These are phyloP conservation scores for Monilinia vaccinii-corymbosi DNA, from an alignment of 2,329 filamentous ascomycete species.

Conservation along the genomic window DNA sequence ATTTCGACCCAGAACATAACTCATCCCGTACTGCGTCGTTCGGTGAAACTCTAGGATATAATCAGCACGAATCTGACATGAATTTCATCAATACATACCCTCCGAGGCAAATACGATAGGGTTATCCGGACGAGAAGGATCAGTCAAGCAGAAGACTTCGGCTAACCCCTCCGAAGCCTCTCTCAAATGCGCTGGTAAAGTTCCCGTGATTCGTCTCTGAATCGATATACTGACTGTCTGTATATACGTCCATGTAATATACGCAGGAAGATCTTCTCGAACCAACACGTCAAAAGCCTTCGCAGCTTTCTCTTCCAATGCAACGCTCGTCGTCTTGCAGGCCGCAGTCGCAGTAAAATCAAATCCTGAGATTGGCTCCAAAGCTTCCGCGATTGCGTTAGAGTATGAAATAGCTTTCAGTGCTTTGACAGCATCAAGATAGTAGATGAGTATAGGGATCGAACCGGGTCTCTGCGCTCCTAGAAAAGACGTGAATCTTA, in stretches of 20 bases:
- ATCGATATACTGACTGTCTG: slow-evolving; percentile 63
- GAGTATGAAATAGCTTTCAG: slow-evolving; percentile 61
- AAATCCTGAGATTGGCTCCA: slow-evolving; percentile 46
- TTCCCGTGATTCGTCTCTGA: slow-evolving; percentile 57
- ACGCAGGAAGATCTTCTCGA: slow-evolving; percentile 61
- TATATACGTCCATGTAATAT: slow-evolving; percentile 59
- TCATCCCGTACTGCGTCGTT: slow-evolving; percentile 66
- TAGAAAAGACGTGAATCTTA: slow-evolving; percentile 60
- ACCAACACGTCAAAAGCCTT: slow-evolving; percentile 56
- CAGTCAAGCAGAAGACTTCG: slow-evolving; percentile 69
- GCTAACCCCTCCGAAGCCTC: slow-evolving; percentile 67
- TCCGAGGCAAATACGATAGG: slow-evolving; percentile 71
- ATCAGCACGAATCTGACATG: neutral
- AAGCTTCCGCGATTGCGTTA: slow-evolving; percentile 55
- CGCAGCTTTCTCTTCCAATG: slow-evolving; percentile 53
- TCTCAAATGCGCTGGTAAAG: slow-evolving; percentile 51
- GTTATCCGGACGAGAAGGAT: slow-evolving; percentile 64
- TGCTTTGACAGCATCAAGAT: slow-evolving; percentile 63
- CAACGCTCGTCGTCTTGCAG: slow-evolving; percentile 45
- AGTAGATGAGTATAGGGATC: slow-evolving; percentile 59
- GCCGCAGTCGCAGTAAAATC: slow-evolving; percentile 45
- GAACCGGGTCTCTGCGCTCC: slow-evolving; percentile 50
- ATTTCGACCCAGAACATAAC: slow-evolving; percentile 65
- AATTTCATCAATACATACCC: slow-evolving; percentile 36
- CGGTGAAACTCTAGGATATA: slow-evolving; percentile 55